These are phyloP conservation scores for Mortierella sp. DNA, from an alignment of 371 early-diverging fungal genomes.

Conservation along the genomic window DNA sequence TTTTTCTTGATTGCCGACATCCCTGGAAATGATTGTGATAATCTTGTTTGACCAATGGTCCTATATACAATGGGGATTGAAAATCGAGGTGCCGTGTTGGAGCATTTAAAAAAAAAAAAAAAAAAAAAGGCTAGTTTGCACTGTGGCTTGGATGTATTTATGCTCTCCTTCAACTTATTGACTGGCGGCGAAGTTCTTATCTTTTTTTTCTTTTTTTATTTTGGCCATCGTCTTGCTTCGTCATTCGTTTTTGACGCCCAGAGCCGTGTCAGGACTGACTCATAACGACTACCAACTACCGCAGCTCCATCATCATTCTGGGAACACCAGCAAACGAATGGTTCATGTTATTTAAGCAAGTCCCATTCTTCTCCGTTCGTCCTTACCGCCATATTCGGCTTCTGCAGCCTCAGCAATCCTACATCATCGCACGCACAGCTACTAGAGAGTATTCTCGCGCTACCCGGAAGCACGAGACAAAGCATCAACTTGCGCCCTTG, in stretches of 20 bases:
- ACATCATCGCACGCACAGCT: slow-evolving; percentile 10
- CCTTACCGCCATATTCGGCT: neutral
- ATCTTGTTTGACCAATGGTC: neutral
- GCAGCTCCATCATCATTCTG: neutral
- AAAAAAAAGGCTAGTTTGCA: neutral
- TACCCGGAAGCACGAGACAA: slow-evolving; percentile 2
- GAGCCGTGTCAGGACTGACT: slow-evolving; percentile 21
- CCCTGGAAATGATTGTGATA: neutral
- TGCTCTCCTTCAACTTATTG: neutral
- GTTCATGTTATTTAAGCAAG: slow-evolving; percentile 13
- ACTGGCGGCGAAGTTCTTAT: slow-evolving; percentile 5
- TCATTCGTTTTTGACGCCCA: neutral
- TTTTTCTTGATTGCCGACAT: slow-evolving; percentile 54
- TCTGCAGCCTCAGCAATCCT: neutral
- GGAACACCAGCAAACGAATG: neutral
- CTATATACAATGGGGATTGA: slow-evolving; percentile 5
- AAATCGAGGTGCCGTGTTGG: neutral
- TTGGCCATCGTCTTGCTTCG: too few species aligned
- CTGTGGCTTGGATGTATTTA: slow-evolving; percentile 25
- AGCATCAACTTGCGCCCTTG: neutral
- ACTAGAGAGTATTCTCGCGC: slow-evolving; percentile 8
- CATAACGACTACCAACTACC: slow-evolving; percentile 25
- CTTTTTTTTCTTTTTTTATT: neutral
- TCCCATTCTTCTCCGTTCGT: neutral
- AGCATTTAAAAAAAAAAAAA: slow-evolving; percentile 15